These are phyloP conservation scores for Coemansia sp. DNA, from an alignment of 192 early-diverging fungal species.

Conservation along the genomic window DNA sequence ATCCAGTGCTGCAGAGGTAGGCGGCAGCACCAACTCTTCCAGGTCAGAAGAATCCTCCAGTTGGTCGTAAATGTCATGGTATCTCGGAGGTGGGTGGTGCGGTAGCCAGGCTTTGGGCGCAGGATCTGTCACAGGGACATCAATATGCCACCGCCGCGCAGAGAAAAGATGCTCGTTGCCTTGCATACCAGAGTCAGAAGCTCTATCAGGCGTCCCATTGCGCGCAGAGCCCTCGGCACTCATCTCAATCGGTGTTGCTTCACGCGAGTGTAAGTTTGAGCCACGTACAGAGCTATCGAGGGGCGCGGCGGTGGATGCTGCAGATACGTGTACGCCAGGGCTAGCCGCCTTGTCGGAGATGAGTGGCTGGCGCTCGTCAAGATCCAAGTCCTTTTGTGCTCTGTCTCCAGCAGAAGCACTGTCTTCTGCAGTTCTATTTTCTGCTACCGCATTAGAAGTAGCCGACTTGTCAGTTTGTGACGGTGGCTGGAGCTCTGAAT, in stretches of 20 bases:
- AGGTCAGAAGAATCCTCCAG: conserved; percentile 37
- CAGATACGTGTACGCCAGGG: not conserved
- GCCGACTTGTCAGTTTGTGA: not conserved
- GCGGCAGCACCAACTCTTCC: conserved; percentile 40
- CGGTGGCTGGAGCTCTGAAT: not conserved
- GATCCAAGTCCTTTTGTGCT: not conserved
- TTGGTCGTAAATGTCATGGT: conserved; percentile 19
- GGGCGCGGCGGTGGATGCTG: not conserved
- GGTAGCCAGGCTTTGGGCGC: conserved; percentile 9
- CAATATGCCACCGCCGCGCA: conserved; percentile 20
- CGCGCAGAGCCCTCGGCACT: not conserved
- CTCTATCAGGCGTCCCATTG: not conserved
- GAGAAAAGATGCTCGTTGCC: conserved; percentile 11
- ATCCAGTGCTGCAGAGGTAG: conserved; percentile 17
- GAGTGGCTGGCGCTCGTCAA: not conserved
- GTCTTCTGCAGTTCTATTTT: not conserved
- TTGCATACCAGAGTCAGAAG: not conserved
- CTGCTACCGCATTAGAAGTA: not conserved
- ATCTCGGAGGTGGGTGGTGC: not conserved
- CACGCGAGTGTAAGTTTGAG: conserved; percentile 22
- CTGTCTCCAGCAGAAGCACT: not conserved
- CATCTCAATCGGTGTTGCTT: conserved; percentile 9
- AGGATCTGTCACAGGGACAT: conserved; percentile 1
- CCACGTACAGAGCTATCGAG: conserved; percentile 22
- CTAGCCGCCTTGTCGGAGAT: not conserved